Conservation (phyloP, 78 protist species). For the Diacronema lutheri region DNA sequence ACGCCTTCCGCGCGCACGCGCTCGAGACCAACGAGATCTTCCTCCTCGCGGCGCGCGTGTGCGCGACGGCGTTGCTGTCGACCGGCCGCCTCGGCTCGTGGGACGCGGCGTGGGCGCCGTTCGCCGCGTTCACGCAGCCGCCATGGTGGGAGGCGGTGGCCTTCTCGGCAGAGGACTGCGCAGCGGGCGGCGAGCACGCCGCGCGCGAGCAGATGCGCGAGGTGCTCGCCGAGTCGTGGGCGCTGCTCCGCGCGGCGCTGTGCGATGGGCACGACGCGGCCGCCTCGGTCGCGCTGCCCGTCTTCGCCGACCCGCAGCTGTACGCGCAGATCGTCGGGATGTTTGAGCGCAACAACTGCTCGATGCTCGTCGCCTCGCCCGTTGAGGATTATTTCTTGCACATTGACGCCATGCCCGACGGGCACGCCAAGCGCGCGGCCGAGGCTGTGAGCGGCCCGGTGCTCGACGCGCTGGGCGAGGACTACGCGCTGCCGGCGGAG, state of each 20-base stretch:
- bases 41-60: not conserved
- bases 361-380: not conserved
- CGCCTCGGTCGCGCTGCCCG: not conserved
- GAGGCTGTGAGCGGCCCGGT: not conserved
- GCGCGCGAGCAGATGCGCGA: not conserved
- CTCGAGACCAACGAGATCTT: not conserved
- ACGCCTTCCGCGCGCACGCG: not conserved
- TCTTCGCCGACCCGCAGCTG: too few relatives aligned
- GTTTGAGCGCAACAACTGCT: conserved; percentile 7
- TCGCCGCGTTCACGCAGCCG: not conserved
- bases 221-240: not conserved
- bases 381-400: not conserved
- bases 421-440: too few relatives aligned
- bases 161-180: not conserved
- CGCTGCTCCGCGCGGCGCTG: not conserved
- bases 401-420: not conserved
- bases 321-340: not conserved
- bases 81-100: not conserved
- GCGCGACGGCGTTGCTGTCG: not conserved
- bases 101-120: not conserved
- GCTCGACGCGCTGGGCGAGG: not conserved
- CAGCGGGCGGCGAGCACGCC: not conserved
- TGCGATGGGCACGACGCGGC: too few relatives aligned
- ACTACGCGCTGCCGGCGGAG: not conserved
- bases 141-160: conserved; percentile 5